phyloP scores from a whole-genome alignment of 306 rosid genomes.

The Geum urbanum region DNA sequence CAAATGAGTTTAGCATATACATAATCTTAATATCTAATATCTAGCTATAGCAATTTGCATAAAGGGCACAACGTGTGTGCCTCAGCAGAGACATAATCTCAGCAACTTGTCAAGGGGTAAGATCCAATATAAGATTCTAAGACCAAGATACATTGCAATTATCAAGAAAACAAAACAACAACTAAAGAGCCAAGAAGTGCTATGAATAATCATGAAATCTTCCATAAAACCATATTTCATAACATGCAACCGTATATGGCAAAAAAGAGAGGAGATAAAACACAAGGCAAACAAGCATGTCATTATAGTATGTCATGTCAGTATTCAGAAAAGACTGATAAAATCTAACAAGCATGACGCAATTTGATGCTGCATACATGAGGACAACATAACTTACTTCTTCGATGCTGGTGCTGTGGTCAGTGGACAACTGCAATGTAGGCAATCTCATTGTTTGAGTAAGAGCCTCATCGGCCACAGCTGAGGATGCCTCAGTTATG shows the following conservation, averaged over 20 bases:
- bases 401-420: slow-evolving; percentile 87
- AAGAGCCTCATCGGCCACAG: slow-evolving; percentile 37
- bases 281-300: slow-evolving; percentile 2
- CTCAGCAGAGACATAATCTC: neutral
- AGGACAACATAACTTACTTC: slow-evolving; percentile 53
- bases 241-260: slow-evolving; percentile 7
- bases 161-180: too few relatives aligned
- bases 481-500: slow-evolving; percentile 55
- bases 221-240: neutral
- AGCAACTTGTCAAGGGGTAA: neutral
- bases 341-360: slow-evolving; percentile 4
- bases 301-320: too few relatives aligned
- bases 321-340: neutral
- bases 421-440: slow-evolving; percentile 88
- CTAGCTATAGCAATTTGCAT: neutral
- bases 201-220: neutral
- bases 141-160: slow-evolving; percentile 7
- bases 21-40: neutral
- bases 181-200: slow-evolving; percentile 8
- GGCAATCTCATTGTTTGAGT: slow-evolving; percentile 50
- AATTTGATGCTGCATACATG: neutral
- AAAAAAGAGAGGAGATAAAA: slow-evolving; percentile 3
- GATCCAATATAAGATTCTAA: neutral
- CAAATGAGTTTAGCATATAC: neutral
- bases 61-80: neutral